Conservation (phyloP, 495 filamentous ascomycete species). For the Daldinia childiae region DNA sequence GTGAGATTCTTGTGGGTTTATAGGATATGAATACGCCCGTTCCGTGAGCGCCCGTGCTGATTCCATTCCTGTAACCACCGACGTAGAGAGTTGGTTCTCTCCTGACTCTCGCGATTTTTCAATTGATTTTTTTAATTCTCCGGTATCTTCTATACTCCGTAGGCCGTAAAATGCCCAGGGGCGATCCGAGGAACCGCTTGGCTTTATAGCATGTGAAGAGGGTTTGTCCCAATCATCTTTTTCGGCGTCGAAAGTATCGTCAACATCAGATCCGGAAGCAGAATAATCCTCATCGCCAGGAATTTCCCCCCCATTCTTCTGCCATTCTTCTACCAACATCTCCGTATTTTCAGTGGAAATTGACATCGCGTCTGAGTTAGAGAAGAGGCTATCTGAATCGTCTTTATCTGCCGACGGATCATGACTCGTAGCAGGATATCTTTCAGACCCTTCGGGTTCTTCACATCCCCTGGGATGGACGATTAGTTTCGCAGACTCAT, state of each 20-base stretch:
- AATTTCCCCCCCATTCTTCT: conserved; percentile 38
- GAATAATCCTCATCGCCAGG: conserved; percentile 41
- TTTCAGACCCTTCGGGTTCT: background rate
- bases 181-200: background rate
- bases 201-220: background rate
- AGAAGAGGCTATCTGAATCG: background rate
- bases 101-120: background rate
- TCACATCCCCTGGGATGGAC: background rate
- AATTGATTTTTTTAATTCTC: background rate
- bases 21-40: background rate
- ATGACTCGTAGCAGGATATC: background rate
- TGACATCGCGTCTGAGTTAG: conserved; percentile 6
- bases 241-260: conserved; percentile 23
- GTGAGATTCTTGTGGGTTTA: background rate
- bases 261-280: conserved; percentile 27
- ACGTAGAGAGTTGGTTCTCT: background rate
- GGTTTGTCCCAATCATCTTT: conserved; percentile 21
- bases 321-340: conserved; percentile 21
- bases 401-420: conserved; percentile 6
- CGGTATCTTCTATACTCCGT: conserved; percentile 13
- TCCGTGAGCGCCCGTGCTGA: background rate
- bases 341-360: conserved; percentile 21
- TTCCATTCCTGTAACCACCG: background rate
- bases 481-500: background rate
- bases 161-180: conserved; percentile 42